phyloP scores from a whole-genome alignment of 2,329 filamentous ascomycete species.

The Sporothrix globosa region DNA sequence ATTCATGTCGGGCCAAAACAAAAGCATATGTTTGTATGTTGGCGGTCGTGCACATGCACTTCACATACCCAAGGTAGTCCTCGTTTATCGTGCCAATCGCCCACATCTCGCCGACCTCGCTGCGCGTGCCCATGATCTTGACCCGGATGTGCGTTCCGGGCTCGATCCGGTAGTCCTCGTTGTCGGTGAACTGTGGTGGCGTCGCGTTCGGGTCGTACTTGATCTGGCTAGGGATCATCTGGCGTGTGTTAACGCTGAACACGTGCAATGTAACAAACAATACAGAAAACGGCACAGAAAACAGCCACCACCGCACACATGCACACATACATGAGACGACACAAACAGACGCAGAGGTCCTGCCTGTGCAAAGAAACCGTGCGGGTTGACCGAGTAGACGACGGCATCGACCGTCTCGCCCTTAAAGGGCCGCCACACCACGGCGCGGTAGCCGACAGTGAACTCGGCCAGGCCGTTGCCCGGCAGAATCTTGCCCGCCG shows the following conservation, averaged over 20 bases:
- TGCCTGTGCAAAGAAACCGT: slow-evolving; percentile 87
- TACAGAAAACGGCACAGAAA: background rate
- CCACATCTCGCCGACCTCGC: slow-evolving; percentile 93
- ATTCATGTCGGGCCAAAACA: background rate
- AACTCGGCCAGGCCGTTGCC: slow-evolving; percentile 92
- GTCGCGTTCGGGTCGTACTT: slow-evolving; percentile 95
- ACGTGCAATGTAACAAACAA: background rate
- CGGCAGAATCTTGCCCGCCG: slow-evolving; percentile 87
- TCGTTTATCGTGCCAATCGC: slow-evolving; percentile 97
- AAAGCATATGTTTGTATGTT: background rate
- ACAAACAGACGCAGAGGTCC: slow-evolving; percentile 80
- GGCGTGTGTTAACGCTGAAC: slow-evolving; percentile 29
- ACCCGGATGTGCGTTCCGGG: slow-evolving; percentile 90
- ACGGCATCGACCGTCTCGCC: slow-evolving; percentile 97
- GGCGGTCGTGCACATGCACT: background rate
- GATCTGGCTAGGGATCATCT: slow-evolving; percentile 90
- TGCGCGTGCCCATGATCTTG: slow-evolving; percentile 91
- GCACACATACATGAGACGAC: slow-evolving; percentile 70
- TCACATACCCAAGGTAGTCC: slow-evolving; percentile 67
- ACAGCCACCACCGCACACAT: background rate
- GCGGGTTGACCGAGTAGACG: slow-evolving; percentile 86
- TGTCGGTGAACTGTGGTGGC: slow-evolving; percentile 95
- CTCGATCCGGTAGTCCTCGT: slow-evolving; percentile 91
- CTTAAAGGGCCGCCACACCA: slow-evolving; percentile 97
- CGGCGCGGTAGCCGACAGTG: slow-evolving; percentile 90